These are phyloP conservation scores for Wickerhamomyces silvicola DNA, from an alignment of 805 yeast species.

Conservation along the genomic window DNA sequence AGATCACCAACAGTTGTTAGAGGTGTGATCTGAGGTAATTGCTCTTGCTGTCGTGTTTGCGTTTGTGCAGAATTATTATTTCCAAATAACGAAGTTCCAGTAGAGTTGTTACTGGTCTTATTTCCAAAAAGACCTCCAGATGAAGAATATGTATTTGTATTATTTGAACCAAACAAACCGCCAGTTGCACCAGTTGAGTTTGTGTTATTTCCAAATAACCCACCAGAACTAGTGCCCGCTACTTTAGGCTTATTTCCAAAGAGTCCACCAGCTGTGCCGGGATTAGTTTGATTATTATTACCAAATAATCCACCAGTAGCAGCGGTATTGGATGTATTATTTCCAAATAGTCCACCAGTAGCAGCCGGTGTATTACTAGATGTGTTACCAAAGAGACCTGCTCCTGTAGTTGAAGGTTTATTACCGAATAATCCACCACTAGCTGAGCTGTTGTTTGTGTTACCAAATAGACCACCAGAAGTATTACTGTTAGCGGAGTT, in stretches of 20 bases:
- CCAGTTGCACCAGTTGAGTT: constrained; percentile 25
- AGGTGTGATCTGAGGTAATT: constrained; percentile 49
- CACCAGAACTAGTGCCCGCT: constrained; percentile 17
- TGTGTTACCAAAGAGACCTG: constrained; percentile 22
- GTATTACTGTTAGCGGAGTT: constrained; percentile 21
- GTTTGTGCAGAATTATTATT: constrained; percentile 20
- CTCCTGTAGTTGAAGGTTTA: not conserved
- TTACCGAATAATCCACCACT: constrained; percentile 25
- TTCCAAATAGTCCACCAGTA: constrained; percentile 31
- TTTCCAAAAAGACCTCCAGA: constrained; percentile 25
- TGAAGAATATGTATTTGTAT: constrained; percentile 9
- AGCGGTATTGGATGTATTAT: constrained; percentile 11
- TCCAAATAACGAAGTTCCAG: constrained; percentile 29
- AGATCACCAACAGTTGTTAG: constrained; percentile 72
- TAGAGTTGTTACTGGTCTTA: constrained; percentile 2
- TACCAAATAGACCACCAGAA: constrained; percentile 40
- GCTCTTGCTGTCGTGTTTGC: constrained; percentile 33
- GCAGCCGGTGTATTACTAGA: too few relatives aligned
- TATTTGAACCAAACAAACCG: constrained; percentile 33
- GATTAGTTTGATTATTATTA: constrained; percentile 10
- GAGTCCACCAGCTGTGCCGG: constrained; percentile 24
- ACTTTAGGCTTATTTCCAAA: constrained; percentile 26
- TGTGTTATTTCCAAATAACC: constrained; percentile 31
- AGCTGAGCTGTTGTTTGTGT: constrained; percentile 9
- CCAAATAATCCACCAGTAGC: constrained; percentile 24